These are phyloP conservation scores for Russula abietina DNA, from an alignment of 768 basidiomycete genomes.

Conservation along the genomic window DNA sequence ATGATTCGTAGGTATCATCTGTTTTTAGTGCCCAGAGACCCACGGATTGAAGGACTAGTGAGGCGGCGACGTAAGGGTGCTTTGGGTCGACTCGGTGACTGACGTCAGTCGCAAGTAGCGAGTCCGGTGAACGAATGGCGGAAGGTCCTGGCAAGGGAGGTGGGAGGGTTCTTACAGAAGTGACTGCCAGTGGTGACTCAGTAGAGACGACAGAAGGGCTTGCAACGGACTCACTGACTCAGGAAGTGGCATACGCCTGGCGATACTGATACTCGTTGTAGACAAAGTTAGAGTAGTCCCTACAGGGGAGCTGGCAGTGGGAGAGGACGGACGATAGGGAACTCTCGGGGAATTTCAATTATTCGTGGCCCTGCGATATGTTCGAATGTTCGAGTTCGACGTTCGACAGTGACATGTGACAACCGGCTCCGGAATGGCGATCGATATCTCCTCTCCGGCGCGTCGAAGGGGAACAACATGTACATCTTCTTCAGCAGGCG, in stretches of 20 bases:
- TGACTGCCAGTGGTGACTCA: not conserved
- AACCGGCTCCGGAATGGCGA: not conserved
- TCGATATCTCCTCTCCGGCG: not conserved
- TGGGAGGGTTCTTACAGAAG: not conserved
- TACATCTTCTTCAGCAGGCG: not conserved
- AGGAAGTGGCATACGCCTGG: not conserved
- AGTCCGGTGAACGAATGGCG: slow-evolving; percentile 25
- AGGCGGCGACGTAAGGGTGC: slow-evolving; percentile 3
- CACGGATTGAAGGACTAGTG: too few species aligned
- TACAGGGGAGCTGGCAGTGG: not conserved
- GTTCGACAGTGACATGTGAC: not conserved
- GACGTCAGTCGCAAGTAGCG: slow-evolving; percentile 25
- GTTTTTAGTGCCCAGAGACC: too few species aligned
- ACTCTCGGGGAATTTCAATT: not conserved
- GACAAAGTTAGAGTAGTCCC: not conserved
- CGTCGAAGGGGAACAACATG: not conserved
- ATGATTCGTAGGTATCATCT: too few species aligned
- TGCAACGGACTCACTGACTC: not conserved
- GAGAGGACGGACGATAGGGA: not conserved
- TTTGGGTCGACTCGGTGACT: slow-evolving; percentile 21
- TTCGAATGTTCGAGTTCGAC: too few species aligned
- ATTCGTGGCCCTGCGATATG: slow-evolving; percentile 1
- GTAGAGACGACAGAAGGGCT: not conserved
- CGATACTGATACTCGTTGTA: not conserved
- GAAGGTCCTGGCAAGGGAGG: slow-evolving; percentile 25